A percentile compares a stretch with the other conserved stretches of the same genome.
Conservation (phyloP, 1,284 basidiomycete genomes). For the Lignosus rhinocerotis region DNA sequence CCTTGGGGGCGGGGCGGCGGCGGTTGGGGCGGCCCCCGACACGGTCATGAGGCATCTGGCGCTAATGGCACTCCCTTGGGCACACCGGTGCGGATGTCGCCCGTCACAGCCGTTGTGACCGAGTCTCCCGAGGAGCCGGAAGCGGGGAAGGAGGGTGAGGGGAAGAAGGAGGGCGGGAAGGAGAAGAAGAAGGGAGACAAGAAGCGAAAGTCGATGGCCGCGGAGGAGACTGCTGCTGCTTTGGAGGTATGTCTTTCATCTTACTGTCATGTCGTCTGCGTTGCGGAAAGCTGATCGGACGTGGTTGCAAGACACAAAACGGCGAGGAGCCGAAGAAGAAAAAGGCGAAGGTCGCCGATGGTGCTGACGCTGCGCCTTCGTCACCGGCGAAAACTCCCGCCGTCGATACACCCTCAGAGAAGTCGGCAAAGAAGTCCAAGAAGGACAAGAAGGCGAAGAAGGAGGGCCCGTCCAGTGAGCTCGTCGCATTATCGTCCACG, state of each 20-base stretch:
- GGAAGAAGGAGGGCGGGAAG: slow-evolving; percentile 7
- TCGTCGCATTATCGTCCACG: slow-evolving; percentile 11
- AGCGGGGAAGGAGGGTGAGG: slow-evolving; percentile 2
- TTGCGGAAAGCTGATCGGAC: not conserved
- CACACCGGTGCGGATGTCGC: slow-evolving; percentile 55
- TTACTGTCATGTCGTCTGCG: not conserved
- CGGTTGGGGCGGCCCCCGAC: slow-evolving; percentile 17
- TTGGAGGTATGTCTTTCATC: slow-evolving; percentile 6
- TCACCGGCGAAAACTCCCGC: slow-evolving; percentile 11
- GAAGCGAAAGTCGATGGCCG: slow-evolving; percentile 28
- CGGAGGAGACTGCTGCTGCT: slow-evolving; percentile 9
- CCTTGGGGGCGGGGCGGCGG: slow-evolving; percentile 22
- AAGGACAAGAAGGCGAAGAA: slow-evolving; percentile 27
- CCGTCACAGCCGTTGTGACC: slow-evolving; percentile 25
- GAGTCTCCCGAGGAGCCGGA: slow-evolving; percentile 5
- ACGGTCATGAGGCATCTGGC: slow-evolving; percentile 49
- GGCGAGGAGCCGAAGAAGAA: slow-evolving; percentile 30
- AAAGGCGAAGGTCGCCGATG: slow-evolving; percentile 28
- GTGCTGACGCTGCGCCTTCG: slow-evolving; percentile 3
- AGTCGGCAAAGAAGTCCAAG: slow-evolving; percentile 25
- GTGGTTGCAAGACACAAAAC: slow-evolving; percentile 3
- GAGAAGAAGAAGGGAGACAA: slow-evolving; percentile 30
- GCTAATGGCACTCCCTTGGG: slow-evolving; percentile 71
- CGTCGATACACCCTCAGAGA: slow-evolving; percentile 10
- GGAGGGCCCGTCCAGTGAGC: slow-evolving; percentile 6